Evolutionary conservation across 805 yeast genomes (phyloP).

Genomic region (Metschnikowia amazonensis): DNA sequence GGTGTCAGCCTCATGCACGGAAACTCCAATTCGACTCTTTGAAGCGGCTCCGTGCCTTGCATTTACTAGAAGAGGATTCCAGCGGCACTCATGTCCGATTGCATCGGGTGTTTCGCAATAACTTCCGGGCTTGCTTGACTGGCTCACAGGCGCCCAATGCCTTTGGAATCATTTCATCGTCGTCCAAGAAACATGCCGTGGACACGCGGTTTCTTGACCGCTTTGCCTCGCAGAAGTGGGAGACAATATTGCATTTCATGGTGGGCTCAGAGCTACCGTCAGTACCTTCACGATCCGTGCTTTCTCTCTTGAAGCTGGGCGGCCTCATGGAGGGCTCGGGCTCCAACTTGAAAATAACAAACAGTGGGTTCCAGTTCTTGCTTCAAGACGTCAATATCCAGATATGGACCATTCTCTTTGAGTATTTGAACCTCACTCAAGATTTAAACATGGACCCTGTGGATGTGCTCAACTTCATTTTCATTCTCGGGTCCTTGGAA

Average conservation of each 20-base stretch:
- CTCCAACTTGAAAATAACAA: constrained; percentile 64
- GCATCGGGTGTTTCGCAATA: constrained; percentile 69
- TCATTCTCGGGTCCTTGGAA: constrained; percentile 89
- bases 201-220: constrained; percentile 65
- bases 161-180: constrained; percentile 67
- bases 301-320: constrained; percentile 70
- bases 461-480: constrained; percentile 89
- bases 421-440: constrained; percentile 82
- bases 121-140: constrained; percentile 78
- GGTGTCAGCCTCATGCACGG: constrained; percentile 64
- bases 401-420: constrained; percentile 86
- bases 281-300: constrained; percentile 75
- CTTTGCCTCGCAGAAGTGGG: constrained; percentile 90
- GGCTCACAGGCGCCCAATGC: constrained; percentile 67
- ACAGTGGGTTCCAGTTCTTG: constrained; percentile 89
- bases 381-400: constrained; percentile 91
- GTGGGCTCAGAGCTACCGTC: constrained; percentile 80
- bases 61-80: constrained; percentile 62
- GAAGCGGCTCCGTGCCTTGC: constrained; percentile 70
- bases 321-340: constrained; percentile 76
- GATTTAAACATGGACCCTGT: constrained; percentile 90
- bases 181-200: constrained; percentile 52
- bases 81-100: constrained; percentile 48
- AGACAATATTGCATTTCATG: constrained; percentile 92
- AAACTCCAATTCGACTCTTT: constrained; percentile 71